Conservation (phyloP, 208 protist genomes). For the Trypanosoma boissoni region DNA sequence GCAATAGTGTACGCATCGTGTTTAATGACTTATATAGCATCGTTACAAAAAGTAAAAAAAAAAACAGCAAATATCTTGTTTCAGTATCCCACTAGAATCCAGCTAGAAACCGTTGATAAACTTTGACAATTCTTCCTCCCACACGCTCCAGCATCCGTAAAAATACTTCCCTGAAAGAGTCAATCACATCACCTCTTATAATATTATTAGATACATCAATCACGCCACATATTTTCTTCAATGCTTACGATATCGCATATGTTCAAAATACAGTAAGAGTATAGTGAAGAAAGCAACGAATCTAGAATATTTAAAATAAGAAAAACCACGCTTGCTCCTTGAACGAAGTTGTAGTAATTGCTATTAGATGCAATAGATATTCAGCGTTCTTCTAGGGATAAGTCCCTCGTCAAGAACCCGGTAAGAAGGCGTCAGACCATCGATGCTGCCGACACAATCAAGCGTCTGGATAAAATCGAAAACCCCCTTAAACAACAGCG, state of each 20-base stretch:
- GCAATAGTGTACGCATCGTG: too few species aligned
- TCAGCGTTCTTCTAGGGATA: constrained; percentile 13
- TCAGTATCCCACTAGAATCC: too few species aligned
- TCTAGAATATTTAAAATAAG: constrained; percentile 10
- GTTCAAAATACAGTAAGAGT: constrained; percentile 4
- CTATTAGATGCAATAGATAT: constrained; percentile 12
- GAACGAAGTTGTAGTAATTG: constrained; percentile 7
- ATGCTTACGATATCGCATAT: not conserved
- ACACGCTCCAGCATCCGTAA: not conserved
- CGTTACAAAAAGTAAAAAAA: too few species aligned
- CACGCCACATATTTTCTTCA: constrained; percentile 1
- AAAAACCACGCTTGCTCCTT: not conserved
- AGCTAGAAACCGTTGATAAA: too few species aligned
- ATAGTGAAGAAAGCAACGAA: constrained; percentile 2
- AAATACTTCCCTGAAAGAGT: not conserved
- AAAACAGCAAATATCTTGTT: too few species aligned
- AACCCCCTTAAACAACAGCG: constrained; percentile 10
- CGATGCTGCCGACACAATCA: constrained; percentile 3
- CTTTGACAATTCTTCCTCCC: too few species aligned
- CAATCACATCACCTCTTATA: constrained; percentile 8
- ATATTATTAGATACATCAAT: constrained; percentile 5
- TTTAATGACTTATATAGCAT: too few species aligned
- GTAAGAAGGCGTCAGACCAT: constrained; percentile 1
- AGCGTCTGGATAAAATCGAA: constrained; percentile 18
- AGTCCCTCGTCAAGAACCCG: constrained; percentile 8